Evolutionary conservation across 768 basidiomycete species (phyloP).

Genomic region (Aureoboletus auriporus): DNA sequence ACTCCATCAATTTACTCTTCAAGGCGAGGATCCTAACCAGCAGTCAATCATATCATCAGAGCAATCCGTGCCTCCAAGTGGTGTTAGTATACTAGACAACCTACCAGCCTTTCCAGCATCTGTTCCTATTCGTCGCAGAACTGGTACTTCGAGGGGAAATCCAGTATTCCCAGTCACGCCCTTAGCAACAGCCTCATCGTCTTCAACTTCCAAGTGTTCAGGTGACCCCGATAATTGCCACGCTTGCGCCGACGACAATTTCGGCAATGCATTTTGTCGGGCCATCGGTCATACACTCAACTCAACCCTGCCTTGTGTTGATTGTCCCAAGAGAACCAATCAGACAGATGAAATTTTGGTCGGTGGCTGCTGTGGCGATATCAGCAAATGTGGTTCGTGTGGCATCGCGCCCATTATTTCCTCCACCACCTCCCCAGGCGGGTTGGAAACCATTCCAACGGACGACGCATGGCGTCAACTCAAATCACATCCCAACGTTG

Average conservation of each 20-base stretch:
- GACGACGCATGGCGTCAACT: constrained; percentile 81
- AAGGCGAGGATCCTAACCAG: constrained; percentile 8
- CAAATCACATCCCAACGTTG: constrained; percentile 85
- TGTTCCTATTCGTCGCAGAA: constrained; percentile 69
- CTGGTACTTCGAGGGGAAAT: constrained; percentile 35
- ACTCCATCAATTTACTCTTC: constrained; percentile 12
- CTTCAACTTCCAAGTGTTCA: constrained; percentile 51
- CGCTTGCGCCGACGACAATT: constrained; percentile 81
- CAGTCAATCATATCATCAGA: constrained; percentile 18
- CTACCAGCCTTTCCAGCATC: constrained; percentile 78
- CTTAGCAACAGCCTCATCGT: constrained; percentile 26
- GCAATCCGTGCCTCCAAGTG: constrained; percentile 27
- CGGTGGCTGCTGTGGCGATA: constrained; percentile 37
- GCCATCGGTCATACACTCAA: constrained; percentile 65
- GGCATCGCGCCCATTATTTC: constrained; percentile 30
- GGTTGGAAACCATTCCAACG: constrained; percentile 63
- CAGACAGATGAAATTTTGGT: constrained; percentile 25
- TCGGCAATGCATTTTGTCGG: constrained; percentile 84
- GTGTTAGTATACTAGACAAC: constrained; percentile 67
- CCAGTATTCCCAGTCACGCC: constrained; percentile 53
- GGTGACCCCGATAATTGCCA: constrained; percentile 85
- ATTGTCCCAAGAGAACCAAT: constrained; percentile 46
- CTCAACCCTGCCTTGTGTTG: constrained; percentile 45
- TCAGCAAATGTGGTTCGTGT: constrained; percentile 27
- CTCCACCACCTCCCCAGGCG: constrained; percentile 16